Conservation (phyloP, 2,329 filamentous ascomycete species). For the Pyrenochaeta sp. region DNA sequence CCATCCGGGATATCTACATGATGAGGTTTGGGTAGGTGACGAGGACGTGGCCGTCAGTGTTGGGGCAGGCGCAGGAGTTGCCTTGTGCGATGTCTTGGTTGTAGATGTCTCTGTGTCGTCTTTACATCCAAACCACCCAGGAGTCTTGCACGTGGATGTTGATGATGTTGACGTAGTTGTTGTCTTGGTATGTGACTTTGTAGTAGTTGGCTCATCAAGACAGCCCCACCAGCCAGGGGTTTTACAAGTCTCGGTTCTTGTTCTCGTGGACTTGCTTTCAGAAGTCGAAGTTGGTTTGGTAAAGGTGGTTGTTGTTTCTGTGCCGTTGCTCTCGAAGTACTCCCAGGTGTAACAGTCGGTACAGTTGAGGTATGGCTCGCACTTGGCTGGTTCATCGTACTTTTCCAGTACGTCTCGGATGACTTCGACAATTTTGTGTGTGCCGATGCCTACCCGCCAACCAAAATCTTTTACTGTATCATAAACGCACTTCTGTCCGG, state of each 20-base stretch:
- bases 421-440: conserved; percentile 87
- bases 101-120: conserved; percentile 54
- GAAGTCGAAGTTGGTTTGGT: conserved; percentile 62
- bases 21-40: conserved; percentile 46
- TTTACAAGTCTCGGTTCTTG: conserved; percentile 83
- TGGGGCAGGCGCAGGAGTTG: conserved; percentile 32
- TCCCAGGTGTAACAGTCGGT: conserved; percentile 94
- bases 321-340: conserved; percentile 91
- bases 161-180: conserved; percentile 49
- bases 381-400: conserved; percentile 82
- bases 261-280: conserved; percentile 57
- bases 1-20: conserved; percentile 56
- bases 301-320: conserved; percentile 69
- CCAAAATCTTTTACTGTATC: conserved; percentile 91
- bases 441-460: conserved; percentile 89
- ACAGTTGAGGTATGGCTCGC: conserved; percentile 76
- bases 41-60: conserved; percentile 41
- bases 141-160: conserved; percentile 56
- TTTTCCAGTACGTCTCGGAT: conserved; percentile 86
- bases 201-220: conserved; percentile 68
- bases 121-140: conserved; percentile 72
- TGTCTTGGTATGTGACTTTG: conserved; percentile 55
- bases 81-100: conserved; percentile 33
- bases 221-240: conserved; percentile 94
- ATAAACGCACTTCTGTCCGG: conserved; percentile 86